These are phyloP conservation scores for Jaltomata sinuosa DNA, from an alignment of 257 asterid species.

Conservation along the genomic window DNA sequence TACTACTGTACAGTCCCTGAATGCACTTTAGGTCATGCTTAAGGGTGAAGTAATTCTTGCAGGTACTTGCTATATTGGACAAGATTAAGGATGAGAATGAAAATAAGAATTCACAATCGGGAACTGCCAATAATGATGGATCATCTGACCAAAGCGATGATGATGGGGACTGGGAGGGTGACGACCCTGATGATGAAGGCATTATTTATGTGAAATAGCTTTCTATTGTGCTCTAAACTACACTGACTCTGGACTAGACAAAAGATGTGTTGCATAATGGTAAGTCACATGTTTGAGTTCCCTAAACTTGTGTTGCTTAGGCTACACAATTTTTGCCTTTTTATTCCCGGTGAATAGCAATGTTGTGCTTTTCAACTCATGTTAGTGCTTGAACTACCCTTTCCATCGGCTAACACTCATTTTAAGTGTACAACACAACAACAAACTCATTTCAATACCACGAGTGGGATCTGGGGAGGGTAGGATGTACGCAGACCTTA, in stretches of 20 bases:
- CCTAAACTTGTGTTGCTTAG: background rate
- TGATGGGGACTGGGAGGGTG: constrained; percentile 47
- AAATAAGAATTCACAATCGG: constrained; percentile 16
- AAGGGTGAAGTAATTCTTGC: constrained; percentile 8
- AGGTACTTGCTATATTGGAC: constrained; percentile 95
- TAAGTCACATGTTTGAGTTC: background rate
- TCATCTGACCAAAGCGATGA: constrained; percentile 33
- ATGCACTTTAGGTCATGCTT: constrained; percentile 1
- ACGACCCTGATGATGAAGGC: constrained; percentile 73
- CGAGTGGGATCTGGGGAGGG: too few relatives aligned
- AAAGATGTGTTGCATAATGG: background rate
- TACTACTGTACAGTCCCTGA: background rate
- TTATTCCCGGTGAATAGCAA: background rate
- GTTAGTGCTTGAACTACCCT: background rate
- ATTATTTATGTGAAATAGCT: constrained; percentile 71
- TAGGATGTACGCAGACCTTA: too few relatives aligned
- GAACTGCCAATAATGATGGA: constrained; percentile 20
- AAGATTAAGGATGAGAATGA: constrained; percentile 71
- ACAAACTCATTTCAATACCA: too few relatives aligned
- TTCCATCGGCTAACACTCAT: background rate
- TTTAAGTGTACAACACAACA: too few relatives aligned
- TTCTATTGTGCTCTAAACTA: background rate
- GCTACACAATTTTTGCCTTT: background rate
- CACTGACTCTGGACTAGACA: background rate
- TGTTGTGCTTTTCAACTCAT: background rate